phyloP scores from a whole-genome alignment of 176 grass and related monocot species.

The Bromus sterilis region DNA sequence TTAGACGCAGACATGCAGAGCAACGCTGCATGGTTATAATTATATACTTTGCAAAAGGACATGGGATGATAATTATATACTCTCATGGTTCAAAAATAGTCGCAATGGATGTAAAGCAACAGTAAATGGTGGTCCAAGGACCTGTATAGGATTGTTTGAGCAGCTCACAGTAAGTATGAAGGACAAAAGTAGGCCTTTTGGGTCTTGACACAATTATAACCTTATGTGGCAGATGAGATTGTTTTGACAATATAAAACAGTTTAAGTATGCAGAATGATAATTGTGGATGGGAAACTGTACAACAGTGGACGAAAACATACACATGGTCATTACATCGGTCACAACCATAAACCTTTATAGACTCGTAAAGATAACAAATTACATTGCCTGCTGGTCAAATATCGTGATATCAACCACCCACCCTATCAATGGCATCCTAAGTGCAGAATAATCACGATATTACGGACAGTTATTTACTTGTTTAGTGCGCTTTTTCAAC shows the following conservation, averaged over 20 bases:
- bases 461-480: not conserved
- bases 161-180: not conserved
- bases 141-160: not conserved
- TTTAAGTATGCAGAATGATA: not conserved
- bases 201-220: not conserved
- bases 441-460: not conserved
- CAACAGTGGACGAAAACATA: not conserved
- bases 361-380: not conserved
- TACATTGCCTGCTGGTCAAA: not conserved
- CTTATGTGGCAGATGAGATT: not conserved
- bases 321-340: not conserved
- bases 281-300: not conserved
- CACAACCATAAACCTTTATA: not conserved
- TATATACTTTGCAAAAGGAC: no score
- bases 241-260: not conserved
- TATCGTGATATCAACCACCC: not conserved
- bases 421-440: not conserved
- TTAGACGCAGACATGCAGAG: not conserved
- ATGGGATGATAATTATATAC: not conserved
- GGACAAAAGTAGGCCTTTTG: not conserved
- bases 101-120: not conserved
- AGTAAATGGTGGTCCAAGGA: not conserved
- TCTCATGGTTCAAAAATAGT: not conserved
- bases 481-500: not conserved
- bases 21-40: not conserved